Evolutionary conservation across 176 grass and related monocot species (phyloP), one percentile per base, ranked within the genome.

Genomic region (Musa beccarii): DNA sequence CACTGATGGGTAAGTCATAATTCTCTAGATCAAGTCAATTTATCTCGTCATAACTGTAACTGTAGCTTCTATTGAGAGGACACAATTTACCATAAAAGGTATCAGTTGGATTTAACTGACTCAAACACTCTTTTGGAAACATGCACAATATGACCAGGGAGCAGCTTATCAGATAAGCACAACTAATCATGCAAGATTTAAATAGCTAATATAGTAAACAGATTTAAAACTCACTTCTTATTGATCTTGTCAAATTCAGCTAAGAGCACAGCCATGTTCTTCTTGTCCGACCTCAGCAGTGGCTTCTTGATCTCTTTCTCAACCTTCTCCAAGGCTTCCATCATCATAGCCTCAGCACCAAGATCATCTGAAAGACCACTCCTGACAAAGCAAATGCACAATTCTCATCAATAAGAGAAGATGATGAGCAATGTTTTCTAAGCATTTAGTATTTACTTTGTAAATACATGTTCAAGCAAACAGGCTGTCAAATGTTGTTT

Each of bases 271-370:
- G 53, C 54, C 91, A 99, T 99, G 65, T 89, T 99, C 82, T 99
- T 99, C 84, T 92, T 95, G 84, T 99, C 96, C 15, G 68, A 81
- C 81, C 96, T 90, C 52, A 95, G 63, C 73, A 99, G 96, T 71
- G 91, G 89, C 12, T 92, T 99, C 78, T 99, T 99, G 52, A 94
- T 95, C 10, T 99, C 89, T 75, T 99, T 92, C 76, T 99, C 96
- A 66, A 99, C 72, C 69, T 95, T 99, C 12, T 99, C 96, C 51
- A 99, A 26, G 50, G 96, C 91, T 84, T 99, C 86, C 83, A 92
- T 84, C 96, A 92, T 92, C 84, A 92, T 14, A 86, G 75, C 69
- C 76, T 99, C 96, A 73, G 80, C 80, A 81, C 85, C 91, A 52
- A 92, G 14, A 62, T 99, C 79, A 92, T 95, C 91, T 68, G 62